Evolutionary conservation across 2,329 filamentous ascomycete species (phyloP).

Genomic region (Alternaria triticina): DNA sequence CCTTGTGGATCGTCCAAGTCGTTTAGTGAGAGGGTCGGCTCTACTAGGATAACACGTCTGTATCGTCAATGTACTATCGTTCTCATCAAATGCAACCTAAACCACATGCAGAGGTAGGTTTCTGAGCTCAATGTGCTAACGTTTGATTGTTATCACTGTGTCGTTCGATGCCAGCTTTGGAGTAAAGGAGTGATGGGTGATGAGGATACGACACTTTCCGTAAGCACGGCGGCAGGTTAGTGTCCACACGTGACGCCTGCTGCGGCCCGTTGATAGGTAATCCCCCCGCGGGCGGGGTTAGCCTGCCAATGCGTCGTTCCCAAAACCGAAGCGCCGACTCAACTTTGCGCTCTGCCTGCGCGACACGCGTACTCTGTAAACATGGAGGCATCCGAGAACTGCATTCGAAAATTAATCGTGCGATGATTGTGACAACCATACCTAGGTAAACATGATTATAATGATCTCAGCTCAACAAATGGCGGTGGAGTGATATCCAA

Average conservation of each 20-base stretch:
- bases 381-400: neutral
- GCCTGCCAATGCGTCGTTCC: neutral
- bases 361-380: neutral
- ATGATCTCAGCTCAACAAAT: neutral
- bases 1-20: neutral
- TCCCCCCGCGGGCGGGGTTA: neutral
- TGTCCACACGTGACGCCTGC: neutral
- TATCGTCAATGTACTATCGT: neutral
- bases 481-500: constrained; percentile 24
- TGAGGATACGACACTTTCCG: neutral
- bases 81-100: neutral
- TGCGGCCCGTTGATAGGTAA: neutral
- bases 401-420: neutral
- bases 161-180: too few species aligned
- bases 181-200: neutral
- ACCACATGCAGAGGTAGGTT: neutral
- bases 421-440: neutral
- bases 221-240: neutral
- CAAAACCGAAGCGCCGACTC: neutral
- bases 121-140: neutral
- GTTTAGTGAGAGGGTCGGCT: neutral
- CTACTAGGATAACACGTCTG: neutral
- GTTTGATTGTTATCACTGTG: neutral
- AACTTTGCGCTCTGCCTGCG: neutral
- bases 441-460: neutral